These are phyloP conservation scores for Thielaviopsis ethacetica DNA, from an alignment of 2,329 filamentous ascomycete species.

Conservation along the genomic window DNA sequence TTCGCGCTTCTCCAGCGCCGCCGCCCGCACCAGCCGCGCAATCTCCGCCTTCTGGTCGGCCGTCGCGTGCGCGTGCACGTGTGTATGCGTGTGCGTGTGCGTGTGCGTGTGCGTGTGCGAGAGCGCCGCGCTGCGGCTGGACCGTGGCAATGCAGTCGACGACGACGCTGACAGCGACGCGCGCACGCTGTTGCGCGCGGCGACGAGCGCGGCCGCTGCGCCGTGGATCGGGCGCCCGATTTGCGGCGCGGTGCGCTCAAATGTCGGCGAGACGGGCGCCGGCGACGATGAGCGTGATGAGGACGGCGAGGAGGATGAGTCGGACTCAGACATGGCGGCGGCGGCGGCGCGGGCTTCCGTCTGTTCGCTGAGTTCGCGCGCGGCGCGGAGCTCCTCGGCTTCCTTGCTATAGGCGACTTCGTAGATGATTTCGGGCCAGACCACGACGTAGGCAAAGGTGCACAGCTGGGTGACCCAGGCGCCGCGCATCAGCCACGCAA, in stretches of 20 bases:
- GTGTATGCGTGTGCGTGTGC: too few relatives aligned
- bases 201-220: constrained; percentile 13
- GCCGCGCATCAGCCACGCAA: constrained; percentile 83
- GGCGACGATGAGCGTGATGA: not conserved
- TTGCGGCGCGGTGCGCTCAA: constrained; percentile 5
- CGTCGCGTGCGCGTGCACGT: too few relatives aligned
- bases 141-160: constrained; percentile 12
- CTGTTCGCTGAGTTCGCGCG: constrained; percentile 1
- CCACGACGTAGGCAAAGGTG: constrained; percentile 78
- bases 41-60: constrained; percentile 42
- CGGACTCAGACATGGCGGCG: constrained; percentile 14
- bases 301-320: not conserved
- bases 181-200: not conserved
- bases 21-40: constrained; percentile 43
- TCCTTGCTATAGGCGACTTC: constrained; percentile 60
- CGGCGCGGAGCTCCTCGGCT: constrained; percentile 38
- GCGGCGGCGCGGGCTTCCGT: constrained; percentile 8
- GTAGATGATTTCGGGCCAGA: constrained; percentile 66
- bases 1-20: constrained; percentile 35
- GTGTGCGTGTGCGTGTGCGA: too few relatives aligned
- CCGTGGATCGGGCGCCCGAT: constrained; percentile 13
- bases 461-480: constrained; percentile 90
- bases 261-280: constrained; percentile 1
- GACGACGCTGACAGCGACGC: constrained; percentile 8
- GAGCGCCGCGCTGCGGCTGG: constrained; percentile 21